Conservation (phyloP, 176 grass and related monocot species). For the Thinopyrum elongatum region DNA sequence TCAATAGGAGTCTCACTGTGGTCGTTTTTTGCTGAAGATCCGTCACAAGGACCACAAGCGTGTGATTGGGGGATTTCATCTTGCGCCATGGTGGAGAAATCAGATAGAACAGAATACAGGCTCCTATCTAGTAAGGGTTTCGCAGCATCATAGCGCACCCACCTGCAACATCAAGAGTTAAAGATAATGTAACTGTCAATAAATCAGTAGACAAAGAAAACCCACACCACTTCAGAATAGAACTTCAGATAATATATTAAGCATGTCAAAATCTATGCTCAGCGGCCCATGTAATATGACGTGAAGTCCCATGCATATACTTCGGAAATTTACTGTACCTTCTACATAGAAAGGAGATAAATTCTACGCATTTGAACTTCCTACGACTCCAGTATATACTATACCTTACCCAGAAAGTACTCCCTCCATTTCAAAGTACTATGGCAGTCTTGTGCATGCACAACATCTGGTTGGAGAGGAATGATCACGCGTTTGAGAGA, state of each 20-base stretch:
- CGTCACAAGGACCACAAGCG: conserved; percentile 19
- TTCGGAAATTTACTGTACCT: neutral
- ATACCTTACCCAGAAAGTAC: neutral
- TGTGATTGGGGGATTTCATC: conserved; percentile 36
- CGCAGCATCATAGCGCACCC: conserved; percentile 78
- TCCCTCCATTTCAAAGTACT: neutral
- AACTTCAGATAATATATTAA: neutral
- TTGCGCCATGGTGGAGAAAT: conserved; percentile 45
- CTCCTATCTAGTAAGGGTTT: conserved; percentile 74
- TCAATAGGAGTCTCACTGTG: conserved; percentile 24
- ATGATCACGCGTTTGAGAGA: neutral
- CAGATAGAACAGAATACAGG: conserved; percentile 71
- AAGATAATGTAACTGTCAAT: conserved; percentile 18
- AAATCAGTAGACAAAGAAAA: conserved; percentile 1
- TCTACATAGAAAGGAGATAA: neutral
- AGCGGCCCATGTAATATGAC: neutral
- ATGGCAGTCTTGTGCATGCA: neutral
- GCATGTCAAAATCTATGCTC: neutral
- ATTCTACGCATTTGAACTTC: neutral
- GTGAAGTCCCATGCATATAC: neutral
- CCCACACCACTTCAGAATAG: neutral
- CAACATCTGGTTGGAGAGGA: neutral
- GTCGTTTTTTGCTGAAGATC: conserved; percentile 3
- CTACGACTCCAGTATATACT: neutral
- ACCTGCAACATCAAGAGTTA: conserved; percentile 59